These are phyloP conservation scores for Parietichytrium sp. DNA, from an alignment of 108 stramenopile species.

Conservation along the genomic window DNA sequence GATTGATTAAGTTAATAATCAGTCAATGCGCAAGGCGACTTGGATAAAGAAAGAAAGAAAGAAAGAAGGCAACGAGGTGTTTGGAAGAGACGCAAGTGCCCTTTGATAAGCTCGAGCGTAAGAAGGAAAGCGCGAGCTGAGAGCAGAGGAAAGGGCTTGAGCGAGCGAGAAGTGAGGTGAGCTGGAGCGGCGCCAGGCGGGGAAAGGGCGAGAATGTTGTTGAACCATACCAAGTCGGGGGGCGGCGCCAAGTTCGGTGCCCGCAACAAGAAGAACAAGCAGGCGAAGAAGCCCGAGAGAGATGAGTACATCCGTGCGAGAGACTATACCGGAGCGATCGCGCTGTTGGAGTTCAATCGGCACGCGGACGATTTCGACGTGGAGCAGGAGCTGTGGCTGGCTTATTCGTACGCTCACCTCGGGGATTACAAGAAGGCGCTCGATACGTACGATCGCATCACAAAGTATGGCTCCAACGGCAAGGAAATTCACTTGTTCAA, in stretches of 20 bases:
- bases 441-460: conserved; percentile 55
- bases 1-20: no score
- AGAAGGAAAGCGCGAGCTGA: no score
- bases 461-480: not conserved
- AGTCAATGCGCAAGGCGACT: no score
- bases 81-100: no score
- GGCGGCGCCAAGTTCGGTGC: conserved; percentile 6
- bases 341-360: conserved; percentile 69
- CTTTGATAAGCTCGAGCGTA: no score
- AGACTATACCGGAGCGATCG: conserved; percentile 78
- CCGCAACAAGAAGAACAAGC: not conserved
- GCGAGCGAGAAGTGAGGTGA: no score
- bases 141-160: no score
- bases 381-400: conserved; percentile 67
- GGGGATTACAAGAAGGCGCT: conserved; percentile 71
- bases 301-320: conserved; percentile 61
- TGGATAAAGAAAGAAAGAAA: no score
- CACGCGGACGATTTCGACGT: conserved; percentile 58
- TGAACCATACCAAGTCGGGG: conserved; percentile 3
- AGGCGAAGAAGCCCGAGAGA: conserved; percentile 56
- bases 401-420: conserved; percentile 70
- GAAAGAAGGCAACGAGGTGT: no score
- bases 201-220: no score
- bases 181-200: no score
- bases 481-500: conserved; percentile 58